These are phyloP conservation scores for Fomes fomentarius DNA, from an alignment of 1,284 basidiomycete species.

Conservation along the genomic window DNA sequence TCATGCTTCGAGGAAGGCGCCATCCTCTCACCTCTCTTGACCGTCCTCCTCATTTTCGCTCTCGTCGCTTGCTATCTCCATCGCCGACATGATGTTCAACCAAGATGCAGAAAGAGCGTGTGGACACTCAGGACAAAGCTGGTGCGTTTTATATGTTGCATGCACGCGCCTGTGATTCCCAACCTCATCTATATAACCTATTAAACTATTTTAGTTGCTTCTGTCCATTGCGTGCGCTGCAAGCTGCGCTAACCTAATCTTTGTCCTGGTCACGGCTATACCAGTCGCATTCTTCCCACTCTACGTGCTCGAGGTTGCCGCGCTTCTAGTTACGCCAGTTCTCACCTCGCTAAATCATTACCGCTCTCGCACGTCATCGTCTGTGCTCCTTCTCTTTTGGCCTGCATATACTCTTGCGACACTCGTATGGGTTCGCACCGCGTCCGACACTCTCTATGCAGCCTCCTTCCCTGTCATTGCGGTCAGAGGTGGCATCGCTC, in stretches of 20 bases:
- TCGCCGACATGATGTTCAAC: conserved; percentile 29
- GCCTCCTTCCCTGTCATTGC: conserved; percentile 40
- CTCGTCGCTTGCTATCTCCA: conserved; percentile 41
- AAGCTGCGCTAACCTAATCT: conserved; percentile 43
- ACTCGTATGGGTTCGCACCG: conserved; percentile 68
- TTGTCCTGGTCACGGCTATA: conserved; percentile 39
- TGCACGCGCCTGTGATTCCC: background rate
- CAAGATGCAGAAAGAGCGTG: conserved; percentile 41
- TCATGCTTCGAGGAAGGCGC: conserved; percentile 83
- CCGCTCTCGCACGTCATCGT: conserved; percentile 77
- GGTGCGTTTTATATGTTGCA: conserved; percentile 45
- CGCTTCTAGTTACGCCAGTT: conserved; percentile 47
- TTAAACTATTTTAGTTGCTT: conserved; percentile 39
- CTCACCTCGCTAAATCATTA: conserved; percentile 76
- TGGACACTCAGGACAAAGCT: conserved; percentile 62
- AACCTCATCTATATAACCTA: conserved; percentile 1
- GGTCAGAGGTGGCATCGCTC: conserved; percentile 51
- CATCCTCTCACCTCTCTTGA: conserved; percentile 57
- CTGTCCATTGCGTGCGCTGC: conserved; percentile 44
- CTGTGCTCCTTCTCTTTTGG: conserved; percentile 84
- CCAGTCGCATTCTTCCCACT: conserved; percentile 56
- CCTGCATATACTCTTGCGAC: conserved; percentile 64
- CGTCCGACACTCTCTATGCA: conserved; percentile 37
- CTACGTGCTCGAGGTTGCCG: conserved; percentile 61
- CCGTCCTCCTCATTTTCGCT: conserved; percentile 49